These are phyloP conservation scores for Kwoniella sp. DNA, from an alignment of 768 basidiomycete species.

Conservation along the genomic window DNA sequence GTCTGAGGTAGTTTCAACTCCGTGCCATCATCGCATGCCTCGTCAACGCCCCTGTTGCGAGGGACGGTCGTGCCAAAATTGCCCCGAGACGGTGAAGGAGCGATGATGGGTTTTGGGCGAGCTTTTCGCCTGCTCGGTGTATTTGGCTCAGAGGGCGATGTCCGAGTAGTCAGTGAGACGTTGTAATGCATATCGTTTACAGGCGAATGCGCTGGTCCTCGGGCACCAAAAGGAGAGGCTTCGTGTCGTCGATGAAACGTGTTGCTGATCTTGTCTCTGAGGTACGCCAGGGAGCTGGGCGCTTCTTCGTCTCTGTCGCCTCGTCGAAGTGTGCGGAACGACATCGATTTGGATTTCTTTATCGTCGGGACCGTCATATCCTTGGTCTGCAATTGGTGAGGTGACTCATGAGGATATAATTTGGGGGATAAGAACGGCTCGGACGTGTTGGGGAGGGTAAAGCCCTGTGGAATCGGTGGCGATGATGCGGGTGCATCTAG, in stretches of 20 bases:
- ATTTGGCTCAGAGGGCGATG: not conserved
- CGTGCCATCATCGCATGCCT: not conserved
- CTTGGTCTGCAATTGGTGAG: not conserved
- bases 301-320: not conserved
- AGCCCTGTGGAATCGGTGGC: constrained; percentile 3
- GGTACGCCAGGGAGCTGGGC: constrained; percentile 5
- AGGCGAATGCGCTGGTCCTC: not conserved
- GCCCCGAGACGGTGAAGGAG: not conserved
- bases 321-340: not conserved
- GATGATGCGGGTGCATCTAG: not conserved
- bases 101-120: constrained; percentile 3
- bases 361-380: not conserved
- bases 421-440: not conserved
- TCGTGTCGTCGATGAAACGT: constrained; percentile 5
- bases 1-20: not conserved
- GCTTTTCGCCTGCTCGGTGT: not conserved
- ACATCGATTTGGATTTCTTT: not conserved
- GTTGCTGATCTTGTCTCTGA: constrained; percentile 7
- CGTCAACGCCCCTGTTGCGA: not conserved
- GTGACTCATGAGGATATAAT: not conserved
- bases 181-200: not conserved
- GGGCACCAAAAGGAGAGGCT: not conserved
- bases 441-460: not conserved
- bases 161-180: not conserved
- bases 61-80: not conserved